Percentiles rank a stretch among this genome's conserved stretches.
Evolutionary conservation across 148 eudicot species (phyloP).

Genomic region (Heliosperma pusillum): DNA sequence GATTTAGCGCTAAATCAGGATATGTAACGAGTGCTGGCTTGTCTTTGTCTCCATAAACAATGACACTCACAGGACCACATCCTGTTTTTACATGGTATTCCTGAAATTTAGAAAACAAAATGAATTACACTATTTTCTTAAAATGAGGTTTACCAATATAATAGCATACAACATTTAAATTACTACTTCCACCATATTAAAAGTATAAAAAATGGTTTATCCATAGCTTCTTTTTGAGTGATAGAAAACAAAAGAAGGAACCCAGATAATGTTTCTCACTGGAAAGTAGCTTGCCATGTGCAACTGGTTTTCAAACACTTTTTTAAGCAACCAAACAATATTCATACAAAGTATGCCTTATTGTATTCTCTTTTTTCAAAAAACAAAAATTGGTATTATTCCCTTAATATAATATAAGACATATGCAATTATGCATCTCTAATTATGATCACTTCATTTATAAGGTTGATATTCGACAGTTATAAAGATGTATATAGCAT

Average conservation of each 20-base stretch:
- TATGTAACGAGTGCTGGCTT: constrained; percentile 91
- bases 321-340: constrained; percentile 28
- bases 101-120: constrained; percentile 38
- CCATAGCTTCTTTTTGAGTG: constrained; percentile 22
- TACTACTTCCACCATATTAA: background rate
- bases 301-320: constrained; percentile 26
- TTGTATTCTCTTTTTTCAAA: constrained; percentile 7
- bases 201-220: background rate
- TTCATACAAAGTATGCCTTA: constrained; percentile 11
- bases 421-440: too few species aligned
- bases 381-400: background rate
- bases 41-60: constrained; percentile 92
- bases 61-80: constrained; percentile 77
- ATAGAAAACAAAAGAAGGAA: constrained; percentile 24
- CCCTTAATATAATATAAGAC: too few species aligned
- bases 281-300: constrained; percentile 36
- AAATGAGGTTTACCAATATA: too few species aligned
- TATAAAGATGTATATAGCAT: constrained; percentile 24
- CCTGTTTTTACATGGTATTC: constrained; percentile 79
- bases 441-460: constrained; percentile 12
- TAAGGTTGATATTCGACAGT: constrained; percentile 16
- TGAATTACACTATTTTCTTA: background rate
- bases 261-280: constrained; percentile 28
- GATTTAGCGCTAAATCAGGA: constrained; percentile 96
- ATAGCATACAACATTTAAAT: background rate